Percentiles rank a stretch among this genome's conserved stretches.
Conservation (phyloP, 1,139 yeast genomes). For the Suhomyces anneliseae region DNA sequence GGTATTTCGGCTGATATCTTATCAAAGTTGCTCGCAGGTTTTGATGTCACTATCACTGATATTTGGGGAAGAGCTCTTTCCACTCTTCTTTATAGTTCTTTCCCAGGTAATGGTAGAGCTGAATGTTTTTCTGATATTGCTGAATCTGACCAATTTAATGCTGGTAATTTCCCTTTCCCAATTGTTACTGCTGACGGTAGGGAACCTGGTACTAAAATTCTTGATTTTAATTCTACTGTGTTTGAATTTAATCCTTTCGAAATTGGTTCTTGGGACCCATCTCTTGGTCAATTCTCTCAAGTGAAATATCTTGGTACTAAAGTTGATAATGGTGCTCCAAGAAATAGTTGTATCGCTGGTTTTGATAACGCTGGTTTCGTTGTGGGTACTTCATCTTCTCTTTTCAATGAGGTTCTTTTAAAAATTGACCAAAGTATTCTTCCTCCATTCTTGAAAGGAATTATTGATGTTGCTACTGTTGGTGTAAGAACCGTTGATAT, state of each 20-base stretch:
- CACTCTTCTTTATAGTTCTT: constrained; percentile 19
- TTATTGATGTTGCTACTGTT: background rate
- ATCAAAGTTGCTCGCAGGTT: constrained; percentile 19
- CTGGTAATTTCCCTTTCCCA: constrained; percentile 26
- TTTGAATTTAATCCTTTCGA: constrained; percentile 25
- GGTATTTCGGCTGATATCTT: constrained; percentile 11
- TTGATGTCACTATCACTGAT: constrained; percentile 19
- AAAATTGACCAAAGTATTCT: constrained; percentile 16
- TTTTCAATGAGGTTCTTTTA: constrained; percentile 32
- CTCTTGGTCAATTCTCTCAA: constrained; percentile 24
- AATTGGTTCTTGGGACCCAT: constrained; percentile 26
- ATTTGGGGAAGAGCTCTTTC: constrained; percentile 24
- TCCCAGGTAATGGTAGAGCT: constrained; percentile 16
- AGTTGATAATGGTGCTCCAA: constrained; percentile 28
- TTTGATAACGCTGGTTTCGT: constrained; percentile 24
- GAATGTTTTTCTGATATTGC: constrained; percentile 32
- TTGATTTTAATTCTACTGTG: constrained; percentile 20
- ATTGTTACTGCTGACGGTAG: constrained; percentile 19
- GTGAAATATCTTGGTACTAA: constrained; percentile 36
- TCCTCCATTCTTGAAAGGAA: constrained; percentile 11
- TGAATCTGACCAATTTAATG: constrained; percentile 21
- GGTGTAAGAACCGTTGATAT: constrained; percentile 9
- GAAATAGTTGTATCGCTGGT: constrained; percentile 21
- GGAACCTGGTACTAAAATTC: constrained; percentile 17
- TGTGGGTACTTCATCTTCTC: constrained; percentile 22